A percentile compares a stretch with the other conserved stretches of the same genome.
Evolutionary conservation across 208 protist genomes (phyloP).

Genomic region (Wallacemonas sp.): DNA sequence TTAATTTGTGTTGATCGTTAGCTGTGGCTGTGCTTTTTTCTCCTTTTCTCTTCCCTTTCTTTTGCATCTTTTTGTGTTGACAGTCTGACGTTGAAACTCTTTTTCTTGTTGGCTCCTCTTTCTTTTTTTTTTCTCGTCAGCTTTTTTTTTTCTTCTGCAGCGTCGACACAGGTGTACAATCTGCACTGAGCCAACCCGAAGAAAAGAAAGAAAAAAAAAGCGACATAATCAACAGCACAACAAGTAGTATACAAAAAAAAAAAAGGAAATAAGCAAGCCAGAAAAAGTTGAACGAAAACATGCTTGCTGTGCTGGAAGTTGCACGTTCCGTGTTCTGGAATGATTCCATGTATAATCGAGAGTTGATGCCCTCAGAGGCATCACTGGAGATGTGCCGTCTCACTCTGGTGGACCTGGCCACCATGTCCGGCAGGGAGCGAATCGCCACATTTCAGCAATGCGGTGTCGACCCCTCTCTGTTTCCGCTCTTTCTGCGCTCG

Average conservation of each 20-base stretch:
- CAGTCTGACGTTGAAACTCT: too few species aligned
- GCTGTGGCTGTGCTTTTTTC: too few species aligned
- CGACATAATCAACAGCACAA: neutral
- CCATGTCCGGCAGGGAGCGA: conserved; percentile 75
- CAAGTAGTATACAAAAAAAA: conserved; percentile 10
- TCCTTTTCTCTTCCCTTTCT: too few species aligned
- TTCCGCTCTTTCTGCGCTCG: conserved; percentile 76
- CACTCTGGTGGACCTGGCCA: conserved; percentile 63
- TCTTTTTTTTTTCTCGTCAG: too few species aligned
- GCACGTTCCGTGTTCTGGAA: conserved; percentile 84
- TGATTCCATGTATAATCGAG: conserved; percentile 59
- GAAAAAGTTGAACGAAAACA: conserved; percentile 25
- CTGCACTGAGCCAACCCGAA: neutral
- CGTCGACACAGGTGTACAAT: too few species aligned
- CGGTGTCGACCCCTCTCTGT: conserved; percentile 67
- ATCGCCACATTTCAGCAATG: conserved; percentile 69
- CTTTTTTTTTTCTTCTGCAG: too few species aligned
- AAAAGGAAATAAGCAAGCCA: neutral
- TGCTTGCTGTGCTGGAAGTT: conserved; percentile 74
- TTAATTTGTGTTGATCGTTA: too few species aligned
- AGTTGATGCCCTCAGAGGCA: conserved; percentile 66
- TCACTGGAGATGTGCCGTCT: conserved; percentile 56
- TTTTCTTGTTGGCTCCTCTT: too few species aligned
- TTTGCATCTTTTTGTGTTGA: too few species aligned
- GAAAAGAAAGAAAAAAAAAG: conserved; percentile 10